Evolutionary conservation across 1,139 yeast genomes (phyloP).

Genomic region (Geotrichum europaeum): DNA sequence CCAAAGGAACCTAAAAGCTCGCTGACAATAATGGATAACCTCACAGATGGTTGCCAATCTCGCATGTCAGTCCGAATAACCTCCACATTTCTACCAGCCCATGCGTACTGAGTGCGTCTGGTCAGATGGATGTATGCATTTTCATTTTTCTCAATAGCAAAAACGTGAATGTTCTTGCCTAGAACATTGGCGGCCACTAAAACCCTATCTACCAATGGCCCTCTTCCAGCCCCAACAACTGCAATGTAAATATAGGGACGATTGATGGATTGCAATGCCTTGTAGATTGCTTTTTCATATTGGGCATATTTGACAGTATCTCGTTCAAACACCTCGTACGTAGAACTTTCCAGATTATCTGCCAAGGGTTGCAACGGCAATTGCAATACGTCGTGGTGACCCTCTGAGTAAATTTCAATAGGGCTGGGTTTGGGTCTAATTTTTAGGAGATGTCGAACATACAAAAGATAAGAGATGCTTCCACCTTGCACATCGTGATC

Average conservation of each 20-base stretch:
- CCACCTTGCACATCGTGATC: constrained; percentile 37
- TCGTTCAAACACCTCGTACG: constrained; percentile 64
- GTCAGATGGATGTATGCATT: constrained; percentile 46
- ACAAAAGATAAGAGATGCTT: constrained; percentile 44
- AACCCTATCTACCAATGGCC: constrained; percentile 61
- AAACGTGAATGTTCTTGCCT: constrained; percentile 36
- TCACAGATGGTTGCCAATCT: constrained; percentile 40
- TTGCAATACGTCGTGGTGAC: constrained; percentile 41
- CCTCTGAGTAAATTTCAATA: constrained; percentile 34
- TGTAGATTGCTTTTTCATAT: constrained; percentile 59
- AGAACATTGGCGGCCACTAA: constrained; percentile 40
- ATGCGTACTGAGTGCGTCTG: constrained; percentile 26
- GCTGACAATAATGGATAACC: constrained; percentile 52
- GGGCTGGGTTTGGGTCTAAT: constrained; percentile 33
- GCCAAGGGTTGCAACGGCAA: constrained; percentile 69
- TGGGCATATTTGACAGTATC: constrained; percentile 62
- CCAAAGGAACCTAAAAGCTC: constrained; percentile 89
- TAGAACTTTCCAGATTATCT: constrained; percentile 48
- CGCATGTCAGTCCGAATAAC: constrained; percentile 56
- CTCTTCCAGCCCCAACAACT: constrained; percentile 83
- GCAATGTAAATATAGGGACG: constrained; percentile 38
- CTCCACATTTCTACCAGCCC: constrained; percentile 39
- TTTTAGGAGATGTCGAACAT: constrained; percentile 46
- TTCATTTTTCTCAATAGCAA: constrained; percentile 68
- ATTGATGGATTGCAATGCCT: constrained; percentile 46